phyloP scores from a whole-genome alignment of 2,329 filamentous ascomycete species.

The Cladosporium cucumerinum region DNA sequence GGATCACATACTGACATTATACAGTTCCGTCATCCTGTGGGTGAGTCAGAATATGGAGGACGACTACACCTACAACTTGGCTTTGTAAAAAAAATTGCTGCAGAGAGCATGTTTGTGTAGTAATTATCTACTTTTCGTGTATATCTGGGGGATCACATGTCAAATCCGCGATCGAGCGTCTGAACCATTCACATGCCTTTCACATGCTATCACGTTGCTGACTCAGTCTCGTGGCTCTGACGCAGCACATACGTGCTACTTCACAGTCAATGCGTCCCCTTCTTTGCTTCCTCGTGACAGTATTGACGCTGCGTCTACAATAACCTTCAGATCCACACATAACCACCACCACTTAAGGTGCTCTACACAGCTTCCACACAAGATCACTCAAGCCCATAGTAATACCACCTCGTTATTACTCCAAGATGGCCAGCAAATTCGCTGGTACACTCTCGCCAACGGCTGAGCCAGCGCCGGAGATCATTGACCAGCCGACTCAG shows the following conservation, averaged over 20 bases:
- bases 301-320: background rate
- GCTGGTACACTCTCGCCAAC: background rate
- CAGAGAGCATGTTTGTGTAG: background rate
- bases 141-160: background rate
- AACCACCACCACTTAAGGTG: background rate
- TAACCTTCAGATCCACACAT: background rate
- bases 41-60: conserved; percentile 71
- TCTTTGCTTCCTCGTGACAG: background rate
- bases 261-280: background rate
- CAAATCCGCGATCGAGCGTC: background rate
- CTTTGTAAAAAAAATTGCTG: conserved; percentile 46
- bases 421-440: background rate
- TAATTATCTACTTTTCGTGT: background rate
- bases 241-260: background rate
- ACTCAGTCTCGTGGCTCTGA: background rate
- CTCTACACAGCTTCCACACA: background rate
- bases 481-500: background rate
- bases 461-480: background rate
- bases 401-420: background rate
- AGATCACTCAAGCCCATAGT: background rate
- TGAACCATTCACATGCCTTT: background rate
- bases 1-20: background rate
- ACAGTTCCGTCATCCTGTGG: conserved; percentile 63
- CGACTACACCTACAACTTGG: conserved; percentile 67
- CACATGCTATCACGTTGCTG: background rate